Conservation (phyloP, 139 green algal species). For the Chlorella sp. region DNA sequence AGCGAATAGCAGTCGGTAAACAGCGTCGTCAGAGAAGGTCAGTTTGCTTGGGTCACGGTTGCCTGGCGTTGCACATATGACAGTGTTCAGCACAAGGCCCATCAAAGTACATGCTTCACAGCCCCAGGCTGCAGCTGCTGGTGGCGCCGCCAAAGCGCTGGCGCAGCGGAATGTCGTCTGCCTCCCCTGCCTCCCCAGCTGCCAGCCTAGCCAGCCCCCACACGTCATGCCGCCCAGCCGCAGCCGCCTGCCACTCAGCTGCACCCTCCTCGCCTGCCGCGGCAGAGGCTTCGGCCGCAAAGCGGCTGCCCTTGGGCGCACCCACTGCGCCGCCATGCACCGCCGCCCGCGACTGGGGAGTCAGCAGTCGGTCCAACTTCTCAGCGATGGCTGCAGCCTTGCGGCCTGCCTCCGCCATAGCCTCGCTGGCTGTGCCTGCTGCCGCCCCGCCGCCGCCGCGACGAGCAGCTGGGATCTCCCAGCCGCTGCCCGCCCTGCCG, state of each 20-base stretch:
- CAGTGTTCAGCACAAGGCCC: too few species aligned
- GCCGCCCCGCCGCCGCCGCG: not conserved
- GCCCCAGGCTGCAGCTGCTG: not conserved
- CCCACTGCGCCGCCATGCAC: not conserved
- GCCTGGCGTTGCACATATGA: too few species aligned
- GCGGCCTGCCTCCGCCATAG: constrained; percentile 24
- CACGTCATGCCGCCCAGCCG: not conserved
- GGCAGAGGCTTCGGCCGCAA: not conserved
- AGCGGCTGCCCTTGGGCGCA: not conserved
- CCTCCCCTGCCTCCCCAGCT: not conserved
- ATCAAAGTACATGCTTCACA: too few species aligned
- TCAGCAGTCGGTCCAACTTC: constrained; percentile 17
- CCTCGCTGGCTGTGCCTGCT: not conserved
- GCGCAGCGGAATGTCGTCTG: constrained; percentile 19
- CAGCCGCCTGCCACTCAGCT: too few species aligned
- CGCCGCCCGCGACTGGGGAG: not conserved
- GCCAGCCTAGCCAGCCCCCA: not conserved
- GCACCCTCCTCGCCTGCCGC: not conserved
- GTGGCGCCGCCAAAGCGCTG: not conserved
- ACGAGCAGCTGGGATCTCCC: not conserved
- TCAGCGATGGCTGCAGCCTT: constrained; percentile 33
- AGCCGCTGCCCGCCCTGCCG: not conserved
- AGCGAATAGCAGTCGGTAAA: too few species aligned
- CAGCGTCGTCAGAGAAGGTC: too few species aligned
- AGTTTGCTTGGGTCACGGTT: too few species aligned